Percentiles rank a stretch among this genome's conserved stretches.
Evolutionary conservation across 2,329 filamentous ascomycete genomes (phyloP).

Genomic region (Ilyonectria destructans): DNA sequence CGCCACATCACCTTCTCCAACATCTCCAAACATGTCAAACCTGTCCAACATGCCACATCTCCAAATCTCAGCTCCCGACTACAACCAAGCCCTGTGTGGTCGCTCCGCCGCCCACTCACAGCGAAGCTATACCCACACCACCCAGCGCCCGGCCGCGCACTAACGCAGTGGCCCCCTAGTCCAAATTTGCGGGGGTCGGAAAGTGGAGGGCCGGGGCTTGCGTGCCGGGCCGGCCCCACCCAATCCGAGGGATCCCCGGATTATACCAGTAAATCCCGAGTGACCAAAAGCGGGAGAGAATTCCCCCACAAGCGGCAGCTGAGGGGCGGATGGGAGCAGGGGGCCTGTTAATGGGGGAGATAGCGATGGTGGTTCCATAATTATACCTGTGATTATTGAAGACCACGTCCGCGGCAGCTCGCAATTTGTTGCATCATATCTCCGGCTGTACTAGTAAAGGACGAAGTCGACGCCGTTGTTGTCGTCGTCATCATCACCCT

Average conservation of each 20-base stretch:
- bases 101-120: neutral
- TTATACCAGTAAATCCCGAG: neutral
- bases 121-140: neutral
- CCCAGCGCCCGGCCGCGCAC: neutral
- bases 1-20: neutral
- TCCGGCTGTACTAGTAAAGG: neutral
- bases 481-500: neutral
- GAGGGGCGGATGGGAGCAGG: conserved; percentile 6
- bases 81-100: neutral
- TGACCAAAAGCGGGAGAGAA: neutral
- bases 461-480: neutral
- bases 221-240: conserved; percentile 26
- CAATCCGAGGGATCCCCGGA: conserved; percentile 16
- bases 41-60: neutral
- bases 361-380: neutral
- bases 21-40: neutral
- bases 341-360: neutral
- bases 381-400: neutral
- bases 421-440: neutral
- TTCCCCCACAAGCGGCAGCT: conserved; percentile 11
- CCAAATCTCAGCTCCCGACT: no score
- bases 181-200: conserved; percentile 25
- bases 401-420: neutral
- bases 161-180: neutral
- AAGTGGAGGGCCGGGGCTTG: conserved; percentile 28